Conservation (phyloP, 2,329 filamentous ascomycete species). For the Cladosporium phlei region DNA sequence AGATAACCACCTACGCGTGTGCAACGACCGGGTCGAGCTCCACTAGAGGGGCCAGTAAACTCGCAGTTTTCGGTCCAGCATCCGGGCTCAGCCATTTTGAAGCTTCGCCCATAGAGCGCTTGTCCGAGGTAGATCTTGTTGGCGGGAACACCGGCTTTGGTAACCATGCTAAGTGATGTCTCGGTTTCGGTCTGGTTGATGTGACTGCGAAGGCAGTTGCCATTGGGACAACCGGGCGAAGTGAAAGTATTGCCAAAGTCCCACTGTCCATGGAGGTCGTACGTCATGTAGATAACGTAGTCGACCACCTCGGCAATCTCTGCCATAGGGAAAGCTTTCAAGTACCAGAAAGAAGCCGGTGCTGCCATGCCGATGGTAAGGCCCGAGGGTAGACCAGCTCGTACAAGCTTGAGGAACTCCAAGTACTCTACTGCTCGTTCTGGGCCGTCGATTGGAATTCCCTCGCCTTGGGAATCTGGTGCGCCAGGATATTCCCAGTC, state of each 20-base stretch:
- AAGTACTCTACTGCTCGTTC: conserved; percentile 33
- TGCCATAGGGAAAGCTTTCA: conserved; percentile 17
- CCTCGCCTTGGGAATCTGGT: conserved; percentile 35
- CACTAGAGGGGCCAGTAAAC: conserved; percentile 18
- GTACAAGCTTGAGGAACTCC: conserved; percentile 35
- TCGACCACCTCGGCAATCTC: conserved; percentile 12
- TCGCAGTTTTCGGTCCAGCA: conserved; percentile 19
- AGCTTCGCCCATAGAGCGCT: conserved; percentile 44
- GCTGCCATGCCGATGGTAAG: too few species aligned
- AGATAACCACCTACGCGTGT: too few species aligned
- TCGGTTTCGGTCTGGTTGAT: conserved; percentile 48
- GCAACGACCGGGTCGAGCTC: too few species aligned
- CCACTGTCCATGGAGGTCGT: conserved; percentile 44
- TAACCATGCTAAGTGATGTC: conserved; percentile 40
- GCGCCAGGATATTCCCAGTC: conserved; percentile 23
- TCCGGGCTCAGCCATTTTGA: conserved; percentile 24
- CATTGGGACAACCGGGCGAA: too few species aligned
- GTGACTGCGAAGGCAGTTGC: conserved; percentile 31
- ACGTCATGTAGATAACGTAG: conserved; percentile 18
- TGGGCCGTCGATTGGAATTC: too few species aligned
- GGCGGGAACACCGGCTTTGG: conserved; percentile 41
- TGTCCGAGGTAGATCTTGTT: conserved; percentile 42
- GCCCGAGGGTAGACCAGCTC: conserved; percentile 40
- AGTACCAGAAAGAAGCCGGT: conserved; percentile 19
- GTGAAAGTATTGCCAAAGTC: conserved; percentile 29